Conservation (phyloP, 345 rosid species). For the Camelina neglecta region DNA sequence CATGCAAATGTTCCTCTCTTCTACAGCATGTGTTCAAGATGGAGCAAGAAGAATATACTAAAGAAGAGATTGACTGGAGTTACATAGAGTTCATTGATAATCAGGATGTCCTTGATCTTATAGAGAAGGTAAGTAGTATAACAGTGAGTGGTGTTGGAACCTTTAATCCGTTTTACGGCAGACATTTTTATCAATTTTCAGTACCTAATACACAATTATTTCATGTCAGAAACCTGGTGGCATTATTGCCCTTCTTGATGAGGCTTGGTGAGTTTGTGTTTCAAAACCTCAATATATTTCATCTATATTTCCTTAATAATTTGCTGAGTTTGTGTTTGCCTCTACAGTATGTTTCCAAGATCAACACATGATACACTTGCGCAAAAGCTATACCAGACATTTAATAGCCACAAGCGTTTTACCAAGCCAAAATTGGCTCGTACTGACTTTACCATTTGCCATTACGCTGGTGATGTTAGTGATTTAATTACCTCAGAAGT, state of each 20-base stretch:
- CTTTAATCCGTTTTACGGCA: slow-evolving; percentile 12
- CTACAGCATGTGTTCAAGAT: slow-evolving; percentile 95
- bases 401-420: slow-evolving; percentile 81
- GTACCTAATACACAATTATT: slow-evolving; percentile 41
- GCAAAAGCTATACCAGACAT: slow-evolving; percentile 92
- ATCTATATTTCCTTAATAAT: slow-evolving; percentile 18
- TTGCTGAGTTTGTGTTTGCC: slow-evolving; percentile 39
- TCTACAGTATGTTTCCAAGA: slow-evolving; percentile 93
- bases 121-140: slow-evolving; percentile 79
- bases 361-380: slow-evolving; percentile 98
- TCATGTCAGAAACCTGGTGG: slow-evolving; percentile 97
- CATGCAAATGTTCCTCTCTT: slow-evolving; percentile 37
- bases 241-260: slow-evolving; percentile 94
- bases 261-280: slow-evolving; percentile 76
- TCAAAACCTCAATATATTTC: slow-evolving; percentile 9
- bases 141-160: slow-evolving; percentile 17
- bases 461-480: slow-evolving; percentile 98
- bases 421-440: slow-evolving; percentile 91
- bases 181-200: slow-evolving; percentile 8
- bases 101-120: slow-evolving; percentile 93
- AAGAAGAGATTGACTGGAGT: slow-evolving; percentile 97
- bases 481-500: slow-evolving; percentile 33
- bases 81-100: slow-evolving; percentile 96
- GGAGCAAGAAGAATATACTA: slow-evolving; percentile 99
- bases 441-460: slow-evolving; percentile 91